These are phyloP conservation scores for Boletus mariae DNA, from an alignment of 1,284 basidiomycete genomes.

Conservation along the genomic window DNA sequence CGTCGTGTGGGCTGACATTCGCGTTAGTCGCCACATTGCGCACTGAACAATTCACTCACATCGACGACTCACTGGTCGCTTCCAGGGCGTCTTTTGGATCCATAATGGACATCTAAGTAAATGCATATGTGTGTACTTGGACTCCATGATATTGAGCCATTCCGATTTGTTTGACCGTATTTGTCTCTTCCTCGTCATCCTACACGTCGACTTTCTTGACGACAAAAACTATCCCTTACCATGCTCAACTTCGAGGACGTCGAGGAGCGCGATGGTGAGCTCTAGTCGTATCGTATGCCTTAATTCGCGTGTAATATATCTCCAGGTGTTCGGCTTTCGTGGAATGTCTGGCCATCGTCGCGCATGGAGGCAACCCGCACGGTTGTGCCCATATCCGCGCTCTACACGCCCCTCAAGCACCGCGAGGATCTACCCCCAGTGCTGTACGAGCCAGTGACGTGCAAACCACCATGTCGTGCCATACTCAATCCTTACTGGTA, in stretches of 20 bases:
- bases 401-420: conserved; percentile 97
- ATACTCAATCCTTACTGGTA: conserved; percentile 98
- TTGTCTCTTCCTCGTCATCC: conserved; percentile 22
- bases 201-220: conserved; percentile 10
- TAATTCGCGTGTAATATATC: neutral
- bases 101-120: neutral
- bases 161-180: conserved; percentile 22
- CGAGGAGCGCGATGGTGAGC: conserved; percentile 60
- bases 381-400: conserved; percentile 94
- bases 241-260: conserved; percentile 58
- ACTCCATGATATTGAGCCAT: neutral
- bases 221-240: conserved; percentile 1
- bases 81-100: neutral
- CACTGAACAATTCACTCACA: neutral
- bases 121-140: neutral
- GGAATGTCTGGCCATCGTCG: conserved; percentile 99
- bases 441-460: conserved; percentile 96
- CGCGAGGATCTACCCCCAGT: conserved; percentile 95
- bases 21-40: neutral
- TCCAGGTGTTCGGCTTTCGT: conserved; percentile 85
- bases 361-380: conserved; percentile 97
- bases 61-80: neutral
- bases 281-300: neutral
- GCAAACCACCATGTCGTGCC: conserved; percentile 96
- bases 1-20: neutral